Evolutionary conservation across 192 early-diverging fungal genomes (phyloP), one percentile per base, ranked within the genome.

Genomic region (Powellomyces hirtus): DNA sequence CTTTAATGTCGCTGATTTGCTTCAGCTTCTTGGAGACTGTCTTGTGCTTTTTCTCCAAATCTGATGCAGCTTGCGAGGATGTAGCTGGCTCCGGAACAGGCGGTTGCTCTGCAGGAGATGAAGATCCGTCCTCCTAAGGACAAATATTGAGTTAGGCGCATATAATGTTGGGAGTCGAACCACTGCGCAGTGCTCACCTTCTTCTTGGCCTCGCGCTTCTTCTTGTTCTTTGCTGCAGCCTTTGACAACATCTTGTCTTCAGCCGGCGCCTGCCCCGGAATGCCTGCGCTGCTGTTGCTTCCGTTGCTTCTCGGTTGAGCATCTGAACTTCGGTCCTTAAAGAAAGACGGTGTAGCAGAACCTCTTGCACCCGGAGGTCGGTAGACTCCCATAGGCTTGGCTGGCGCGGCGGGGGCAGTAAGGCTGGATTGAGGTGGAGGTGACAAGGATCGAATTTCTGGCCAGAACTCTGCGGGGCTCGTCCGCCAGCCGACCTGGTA

Each of bases 11-110:
- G 36, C 79, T 80, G 75, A 99, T 98, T 77, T 93, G 90, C 66
- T 88, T 88, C 51, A 98, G 72, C 77, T 98, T 99, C 81, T 97
- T 99, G 56, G 91, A 88, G 20, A 98, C 74, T 33, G 80, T 84
- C 50, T 93, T 88, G 63, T 94, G 81, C 74, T 90, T 91, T 83
- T 97, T 99, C 55, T 95, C 94, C 6, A 87, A 69, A 66, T 81
- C 74, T 30, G 75, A 20, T 1, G 38, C 37, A 4, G 59, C 59
- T 36, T 60, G 36, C 37, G 33, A 20, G 18, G 59, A 38, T 11
- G 59, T 14, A 34, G 20, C 34, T 2, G 53, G 53, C 6, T 27
- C 29, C 63, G 63, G 50, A 29, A 38, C 49, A 13, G 64, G 59
- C 2, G 75, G 59, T 36, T 22, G 11, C n/a, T 36, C 59, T 2